Percentiles rank a stretch among this genome's conserved stretches.
These are phyloP conservation scores for Aegilops longissima DNA, from an alignment of 176 grass and related monocot species.

Conservation along the genomic window DNA sequence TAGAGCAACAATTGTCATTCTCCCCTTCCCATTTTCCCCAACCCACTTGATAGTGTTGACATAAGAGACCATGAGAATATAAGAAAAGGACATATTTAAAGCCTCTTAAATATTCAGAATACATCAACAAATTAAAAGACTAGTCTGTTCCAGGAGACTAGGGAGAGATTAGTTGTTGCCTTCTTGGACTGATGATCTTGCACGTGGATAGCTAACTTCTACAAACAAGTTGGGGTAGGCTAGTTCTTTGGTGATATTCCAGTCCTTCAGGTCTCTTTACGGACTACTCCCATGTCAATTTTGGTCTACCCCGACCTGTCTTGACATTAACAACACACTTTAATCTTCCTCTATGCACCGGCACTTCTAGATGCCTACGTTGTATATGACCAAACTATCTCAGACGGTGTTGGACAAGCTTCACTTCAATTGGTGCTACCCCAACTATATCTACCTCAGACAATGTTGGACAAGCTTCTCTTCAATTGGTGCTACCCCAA, in stretches of 20 bases:
- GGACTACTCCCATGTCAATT: not conserved
- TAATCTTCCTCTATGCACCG: not conserved
- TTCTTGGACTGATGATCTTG: not conserved
- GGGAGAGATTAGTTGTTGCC: not conserved
- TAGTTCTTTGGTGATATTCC: not conserved
- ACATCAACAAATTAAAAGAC: not conserved
- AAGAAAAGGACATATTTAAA: not conserved
- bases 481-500: not conserved
- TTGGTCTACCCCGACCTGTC: not conserved
- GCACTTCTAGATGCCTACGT: not conserved
- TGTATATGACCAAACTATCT: not conserved
- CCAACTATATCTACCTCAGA: not conserved
- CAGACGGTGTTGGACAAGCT: not conserved
- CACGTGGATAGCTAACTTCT: not conserved
- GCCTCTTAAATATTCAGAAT: not conserved
- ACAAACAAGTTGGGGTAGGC: no score
- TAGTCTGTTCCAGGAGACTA: not conserved
- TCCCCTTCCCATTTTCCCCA: not conserved
- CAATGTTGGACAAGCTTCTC: not conserved
- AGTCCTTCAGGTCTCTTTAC: not conserved
- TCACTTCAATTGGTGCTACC: not conserved
- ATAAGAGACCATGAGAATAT: slow-evolving; percentile 6
- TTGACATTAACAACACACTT: not conserved
- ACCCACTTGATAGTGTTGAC: not conserved
- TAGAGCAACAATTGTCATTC: slow-evolving; percentile 1